Percentiles rank a stretch among this genome's conserved stretches.
These are phyloP conservation scores for Ammopiptanthus mongolicus DNA, from an alignment of 306 rosid genomes.

Conservation along the genomic window DNA sequence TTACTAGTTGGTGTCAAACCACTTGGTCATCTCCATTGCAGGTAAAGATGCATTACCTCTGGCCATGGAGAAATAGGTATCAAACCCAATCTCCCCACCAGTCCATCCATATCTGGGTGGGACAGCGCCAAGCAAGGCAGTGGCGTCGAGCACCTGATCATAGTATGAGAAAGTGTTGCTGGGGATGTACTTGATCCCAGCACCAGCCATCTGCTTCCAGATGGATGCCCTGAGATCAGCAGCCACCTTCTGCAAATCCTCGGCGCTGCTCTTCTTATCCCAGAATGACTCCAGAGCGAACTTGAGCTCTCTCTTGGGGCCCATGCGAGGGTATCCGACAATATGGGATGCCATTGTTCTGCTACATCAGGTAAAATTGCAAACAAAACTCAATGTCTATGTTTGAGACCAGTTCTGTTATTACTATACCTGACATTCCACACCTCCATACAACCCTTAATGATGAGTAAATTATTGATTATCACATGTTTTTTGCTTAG, in stretches of 20 bases:
- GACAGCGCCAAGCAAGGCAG: constrained; percentile 75
- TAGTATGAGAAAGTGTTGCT: constrained; percentile 83
- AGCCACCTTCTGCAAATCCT: constrained; percentile 71
- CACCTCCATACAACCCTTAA: not conserved
- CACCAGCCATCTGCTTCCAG: constrained; percentile 83
- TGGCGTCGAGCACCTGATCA: constrained; percentile 83
- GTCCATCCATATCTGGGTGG: constrained; percentile 76
- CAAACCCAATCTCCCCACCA: constrained; percentile 83
- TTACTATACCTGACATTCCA: not conserved
- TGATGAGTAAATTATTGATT: not conserved
- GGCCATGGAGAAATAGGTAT: constrained; percentile 85
- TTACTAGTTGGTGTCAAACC: constrained; percentile 96
- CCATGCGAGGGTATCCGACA: constrained; percentile 95
- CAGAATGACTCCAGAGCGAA: constrained; percentile 82
- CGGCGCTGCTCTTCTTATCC: constrained; percentile 81
- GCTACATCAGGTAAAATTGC: constrained; percentile 12
- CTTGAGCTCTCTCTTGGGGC: constrained; percentile 94
- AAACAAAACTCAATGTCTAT: constrained; percentile 6
- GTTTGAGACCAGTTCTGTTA: not conserved
- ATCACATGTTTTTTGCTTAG: not conserved
- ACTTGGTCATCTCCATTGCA: constrained; percentile 97
- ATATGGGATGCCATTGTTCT: constrained; percentile 88
- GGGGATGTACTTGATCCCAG: constrained; percentile 81
- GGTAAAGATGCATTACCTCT: constrained; percentile 83
- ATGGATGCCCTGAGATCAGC: constrained; percentile 71